Conservation (phyloP, 2,329 filamentous ascomycete genomes). For the Bipolaris oryzae region DNA sequence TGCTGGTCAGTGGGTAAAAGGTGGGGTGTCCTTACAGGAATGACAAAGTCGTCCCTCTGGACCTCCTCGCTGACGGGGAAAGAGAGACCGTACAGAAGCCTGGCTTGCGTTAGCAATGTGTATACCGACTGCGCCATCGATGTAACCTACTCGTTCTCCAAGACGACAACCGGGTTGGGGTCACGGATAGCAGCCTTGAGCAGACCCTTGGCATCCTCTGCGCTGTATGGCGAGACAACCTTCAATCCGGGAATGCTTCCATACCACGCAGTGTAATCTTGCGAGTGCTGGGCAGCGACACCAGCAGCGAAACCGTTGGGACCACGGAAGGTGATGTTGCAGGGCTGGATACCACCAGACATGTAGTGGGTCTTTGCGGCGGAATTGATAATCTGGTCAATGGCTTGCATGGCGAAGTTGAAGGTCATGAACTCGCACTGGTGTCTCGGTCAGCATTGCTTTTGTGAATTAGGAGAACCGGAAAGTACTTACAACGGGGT, state of each 20-base stretch:
- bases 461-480: background rate
- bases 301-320: constrained; percentile 97
- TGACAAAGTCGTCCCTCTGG: constrained; percentile 93
- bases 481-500: constrained; percentile 76
- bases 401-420: constrained; percentile 99
- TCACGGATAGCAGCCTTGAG: constrained; percentile 97
- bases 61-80: constrained; percentile 98
- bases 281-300: constrained; percentile 96
- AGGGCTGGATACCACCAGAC: constrained; percentile 99
- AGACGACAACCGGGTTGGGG: constrained; percentile 88
- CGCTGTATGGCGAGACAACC: constrained; percentile 94
- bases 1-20: background rate
- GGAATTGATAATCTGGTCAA: constrained; percentile 99
- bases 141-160: constrained; percentile 57
- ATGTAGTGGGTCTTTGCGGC: constrained; percentile 99
- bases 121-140: background rate
- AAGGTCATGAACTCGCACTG: constrained; percentile 99
- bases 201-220: constrained; percentile 97
- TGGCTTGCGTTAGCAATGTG: constrained; percentile 47
- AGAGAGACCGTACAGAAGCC: constrained; percentile 82
- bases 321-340: constrained; percentile 99
- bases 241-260: constrained; percentile 97
- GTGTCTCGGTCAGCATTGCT: constrained; percentile 22
- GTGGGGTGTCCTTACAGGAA: constrained; percentile 63
- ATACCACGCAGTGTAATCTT: constrained; percentile 99